Base-by-base conservation (phyloP, 2,329 filamentous ascomycete species). In the Venturia pyrina region DNA sequence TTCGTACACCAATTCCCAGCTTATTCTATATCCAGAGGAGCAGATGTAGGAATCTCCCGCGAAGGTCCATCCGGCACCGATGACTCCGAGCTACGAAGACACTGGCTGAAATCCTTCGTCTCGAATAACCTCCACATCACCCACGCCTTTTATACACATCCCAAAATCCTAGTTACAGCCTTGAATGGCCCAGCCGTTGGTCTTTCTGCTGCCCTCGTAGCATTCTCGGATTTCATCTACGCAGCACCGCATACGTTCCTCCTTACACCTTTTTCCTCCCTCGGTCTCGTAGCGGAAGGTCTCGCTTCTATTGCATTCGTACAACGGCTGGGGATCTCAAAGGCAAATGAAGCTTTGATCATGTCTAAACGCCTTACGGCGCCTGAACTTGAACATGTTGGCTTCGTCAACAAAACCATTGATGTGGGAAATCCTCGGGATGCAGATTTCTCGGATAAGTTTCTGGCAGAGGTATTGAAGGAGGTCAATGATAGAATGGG, bases 171-270 rank as follows among this genome's bases (percentile, higher is more conserved):
- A 32, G 85, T 98, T 67, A 88, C 88, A 0, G 95, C 91, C 0
- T 87, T 98, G 70, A 98, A 98, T 78, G 95, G 93, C 3, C 95
- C 95, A 6, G 92, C 87, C 13, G 83, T 99, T 64, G 95, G 95
- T 6, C 87, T 98, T 41, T 90, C 89, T 1, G 95, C 93, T 0
- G 93, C 93, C 0, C 78, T 98, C 0, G 81, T 91, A 66, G 88
- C 87, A 37, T 89, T 91, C 75, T 90, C 90, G 32, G 95, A 98
- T 80, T 98, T 98, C 80, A 85, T 98, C 75, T 98, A 98, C 81
- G 87, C 85, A 73, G 83, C 89, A 0, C 92, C 93, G 0, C 83
- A 89, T 70, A 80, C 92, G 40, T 99, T 91, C 78, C 81, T 98
- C 34, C 86, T 98, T 34, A 96, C 93, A 0, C 95, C 95, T 4